These are phyloP conservation scores for Rhodamnia argentea DNA, from an alignment of 345 rosid species.

Conservation along the genomic window DNA sequence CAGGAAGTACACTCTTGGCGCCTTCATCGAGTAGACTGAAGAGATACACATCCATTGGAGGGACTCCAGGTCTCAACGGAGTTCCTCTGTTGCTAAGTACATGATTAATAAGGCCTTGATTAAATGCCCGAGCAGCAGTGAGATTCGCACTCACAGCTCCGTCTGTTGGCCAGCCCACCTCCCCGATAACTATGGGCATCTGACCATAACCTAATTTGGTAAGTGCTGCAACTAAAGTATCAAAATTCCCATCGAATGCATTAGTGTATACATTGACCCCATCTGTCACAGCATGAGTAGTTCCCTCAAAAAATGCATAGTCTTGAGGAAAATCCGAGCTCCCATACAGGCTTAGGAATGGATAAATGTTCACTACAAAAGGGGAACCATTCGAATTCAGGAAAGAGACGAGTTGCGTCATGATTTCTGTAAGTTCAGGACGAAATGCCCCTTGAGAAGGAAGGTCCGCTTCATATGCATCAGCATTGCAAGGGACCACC, in stretches of 20 bases:
- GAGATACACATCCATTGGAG: constrained; percentile 77
- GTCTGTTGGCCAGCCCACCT: constrained; percentile 96
- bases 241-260: constrained; percentile 91
- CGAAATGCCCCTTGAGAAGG: constrained; percentile 94
- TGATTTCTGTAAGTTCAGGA: constrained; percentile 71
- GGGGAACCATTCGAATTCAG: constrained; percentile 88
- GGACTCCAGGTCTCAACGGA: constrained; percentile 72
- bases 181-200: constrained; percentile 88
- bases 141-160: constrained; percentile 79
- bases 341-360: constrained; percentile 88
- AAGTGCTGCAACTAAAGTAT: constrained; percentile 87
- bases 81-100: constrained; percentile 72
- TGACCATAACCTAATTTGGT: constrained; percentile 74
- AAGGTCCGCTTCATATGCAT: constrained; percentile 72
- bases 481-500: constrained; percentile 95
- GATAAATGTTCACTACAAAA: constrained; percentile 84
- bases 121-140: constrained; percentile 75
- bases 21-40: constrained; percentile 91
- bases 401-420: constrained; percentile 74
- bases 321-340: constrained; percentile 93
- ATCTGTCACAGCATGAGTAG: constrained; percentile 69
- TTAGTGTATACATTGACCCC: constrained; percentile 71
- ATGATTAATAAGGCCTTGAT: constrained; percentile 77
- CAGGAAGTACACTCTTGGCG: constrained; percentile 74
- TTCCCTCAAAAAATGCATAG: constrained; percentile 83